Conservation (phyloP, 225 moss, liverwort and hornwort species). For the Ulota crispa region DNA sequence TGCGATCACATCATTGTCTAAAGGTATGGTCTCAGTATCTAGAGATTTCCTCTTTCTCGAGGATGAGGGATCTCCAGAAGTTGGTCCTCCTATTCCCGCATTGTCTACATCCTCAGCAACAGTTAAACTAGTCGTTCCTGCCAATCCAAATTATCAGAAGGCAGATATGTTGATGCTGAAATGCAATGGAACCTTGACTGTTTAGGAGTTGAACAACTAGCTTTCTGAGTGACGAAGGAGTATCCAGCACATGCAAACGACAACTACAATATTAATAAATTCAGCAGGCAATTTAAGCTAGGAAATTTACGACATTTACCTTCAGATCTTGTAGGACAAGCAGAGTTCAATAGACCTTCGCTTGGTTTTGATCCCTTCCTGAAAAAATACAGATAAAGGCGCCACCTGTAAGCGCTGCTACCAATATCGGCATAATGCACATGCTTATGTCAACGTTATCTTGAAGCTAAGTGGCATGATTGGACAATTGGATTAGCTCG, state of each 20-base stretch:
- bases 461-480: not conserved
- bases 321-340: constrained; percentile 25
- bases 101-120: constrained; percentile 8
- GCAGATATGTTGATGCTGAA: not conserved
- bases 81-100: not conserved
- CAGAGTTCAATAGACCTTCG: constrained; percentile 21
- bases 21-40: not conserved
- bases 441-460: not conserved
- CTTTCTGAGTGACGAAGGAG: not conserved
- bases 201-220: not conserved
- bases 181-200: constrained; percentile 10
- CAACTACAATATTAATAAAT: not conserved
- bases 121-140: constrained; percentile 12
- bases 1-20: not conserved
- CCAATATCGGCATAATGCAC: constrained; percentile 1
- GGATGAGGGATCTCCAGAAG: constrained; percentile 7
- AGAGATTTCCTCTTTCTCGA: constrained; percentile 23
- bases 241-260: constrained; percentile 9
- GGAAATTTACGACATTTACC: constrained; percentile 6
- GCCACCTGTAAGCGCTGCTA: constrained; percentile 5
- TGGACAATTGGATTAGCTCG: not conserved
- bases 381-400: constrained; percentile 19
- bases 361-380: constrained; percentile 35
- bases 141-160: constrained; percentile 15
- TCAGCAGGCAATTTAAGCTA: not conserved